phyloP scores from a whole-genome alignment of 2,329 filamentous ascomycete species.

The Colletotrichum lupini region DNA sequence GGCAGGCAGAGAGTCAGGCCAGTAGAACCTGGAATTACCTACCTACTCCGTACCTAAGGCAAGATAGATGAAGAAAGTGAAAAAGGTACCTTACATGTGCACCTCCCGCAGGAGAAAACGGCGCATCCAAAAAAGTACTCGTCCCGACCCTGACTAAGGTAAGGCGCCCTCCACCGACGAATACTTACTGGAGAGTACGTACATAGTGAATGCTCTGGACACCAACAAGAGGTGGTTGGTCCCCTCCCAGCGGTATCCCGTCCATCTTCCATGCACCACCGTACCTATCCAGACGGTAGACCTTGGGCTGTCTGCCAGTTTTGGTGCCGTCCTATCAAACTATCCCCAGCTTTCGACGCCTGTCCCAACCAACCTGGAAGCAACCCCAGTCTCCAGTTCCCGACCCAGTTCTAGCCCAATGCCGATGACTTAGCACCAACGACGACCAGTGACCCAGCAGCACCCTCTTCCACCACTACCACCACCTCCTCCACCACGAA shows the following conservation, averaged over 20 bases:
- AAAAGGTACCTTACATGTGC: background rate
- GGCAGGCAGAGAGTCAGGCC: background rate
- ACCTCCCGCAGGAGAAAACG: background rate
- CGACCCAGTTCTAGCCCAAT: constrained; percentile 29
- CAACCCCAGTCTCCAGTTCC: background rate
- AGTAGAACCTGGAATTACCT: background rate
- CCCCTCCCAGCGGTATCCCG: background rate
- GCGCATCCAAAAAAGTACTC: background rate
- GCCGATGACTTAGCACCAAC: constrained; percentile 23
- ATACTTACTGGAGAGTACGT: too few relatives aligned
- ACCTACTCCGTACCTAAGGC: too few relatives aligned
- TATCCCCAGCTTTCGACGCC: constrained; percentile 9
- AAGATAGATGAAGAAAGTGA: background rate
- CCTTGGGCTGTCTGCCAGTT: background rate
- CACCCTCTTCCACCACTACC: constrained; percentile 3
- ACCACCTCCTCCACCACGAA: constrained; percentile 12
- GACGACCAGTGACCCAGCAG: background rate
- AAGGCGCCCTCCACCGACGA: background rate
- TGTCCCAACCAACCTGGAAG: constrained; percentile 18
- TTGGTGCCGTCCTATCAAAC: background rate
- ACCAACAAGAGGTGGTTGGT: background rate
- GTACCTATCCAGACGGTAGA: background rate
- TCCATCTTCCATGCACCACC: background rate
- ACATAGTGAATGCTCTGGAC: too few relatives aligned
- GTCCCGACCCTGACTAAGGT: background rate